phyloP scores from a whole-genome alignment of 2,329 filamentous ascomycete species.

The Trichoderma polysporum region DNA sequence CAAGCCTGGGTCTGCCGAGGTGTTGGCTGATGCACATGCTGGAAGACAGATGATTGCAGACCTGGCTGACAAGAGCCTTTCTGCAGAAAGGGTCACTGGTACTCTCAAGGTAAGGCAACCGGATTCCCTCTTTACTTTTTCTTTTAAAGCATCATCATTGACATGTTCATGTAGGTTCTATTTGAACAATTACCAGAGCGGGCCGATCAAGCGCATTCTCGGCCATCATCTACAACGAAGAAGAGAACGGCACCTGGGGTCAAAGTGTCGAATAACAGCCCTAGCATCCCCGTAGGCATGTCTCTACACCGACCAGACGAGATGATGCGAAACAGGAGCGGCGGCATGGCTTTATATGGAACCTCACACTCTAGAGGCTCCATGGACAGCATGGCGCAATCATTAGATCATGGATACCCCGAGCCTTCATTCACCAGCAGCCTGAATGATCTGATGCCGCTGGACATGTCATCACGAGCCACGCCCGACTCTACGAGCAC shows the following conservation, averaged over 20 bases:
- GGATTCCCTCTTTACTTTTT: background rate
- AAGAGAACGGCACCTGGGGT: slow-evolving; percentile 54
- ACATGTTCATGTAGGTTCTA: slow-evolving; percentile 55
- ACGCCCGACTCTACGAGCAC: slow-evolving; percentile 47
- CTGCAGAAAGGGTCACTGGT: slow-evolving; percentile 79
- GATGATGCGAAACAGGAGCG: slow-evolving; percentile 33
- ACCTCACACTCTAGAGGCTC: slow-evolving; percentile 32
- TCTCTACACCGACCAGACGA: slow-evolving; percentile 38
- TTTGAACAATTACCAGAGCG: slow-evolving; percentile 81
- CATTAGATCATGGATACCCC: slow-evolving; percentile 34
- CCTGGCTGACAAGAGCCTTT: slow-evolving; percentile 79
- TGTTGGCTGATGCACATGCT: slow-evolving; percentile 79
- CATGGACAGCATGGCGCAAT: slow-evolving; percentile 35
- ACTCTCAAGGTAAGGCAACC: slow-evolving; percentile 66
- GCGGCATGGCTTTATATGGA: slow-evolving; percentile 27
- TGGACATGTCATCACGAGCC: slow-evolving; percentile 46
- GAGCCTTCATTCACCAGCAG: slow-evolving; percentile 40
- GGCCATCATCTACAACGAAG: slow-evolving; percentile 45
- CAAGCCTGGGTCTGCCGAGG: slow-evolving; percentile 71
- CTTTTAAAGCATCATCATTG: slow-evolving; percentile 18
- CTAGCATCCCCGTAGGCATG: slow-evolving; percentile 34
- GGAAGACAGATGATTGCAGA: slow-evolving; percentile 80
- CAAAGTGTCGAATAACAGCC: slow-evolving; percentile 34
- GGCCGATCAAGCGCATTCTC: slow-evolving; percentile 53
- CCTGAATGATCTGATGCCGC: slow-evolving; percentile 46